Conservation (phyloP, 2,329 filamentous ascomycete genomes). For the Colletotrichum sp. region DNA sequence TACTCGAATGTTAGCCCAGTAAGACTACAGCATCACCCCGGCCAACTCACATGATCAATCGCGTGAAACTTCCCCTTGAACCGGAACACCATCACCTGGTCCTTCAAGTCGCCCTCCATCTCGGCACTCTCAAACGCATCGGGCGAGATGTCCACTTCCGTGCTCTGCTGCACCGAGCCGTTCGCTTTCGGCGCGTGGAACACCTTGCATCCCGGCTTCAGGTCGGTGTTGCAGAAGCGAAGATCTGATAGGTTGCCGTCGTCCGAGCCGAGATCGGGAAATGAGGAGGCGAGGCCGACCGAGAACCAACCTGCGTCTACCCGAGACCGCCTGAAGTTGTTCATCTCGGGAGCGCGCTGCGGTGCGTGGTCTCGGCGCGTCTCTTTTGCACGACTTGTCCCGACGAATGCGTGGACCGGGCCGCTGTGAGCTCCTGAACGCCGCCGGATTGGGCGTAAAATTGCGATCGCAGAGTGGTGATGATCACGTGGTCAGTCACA, state of each 20-base stretch:
- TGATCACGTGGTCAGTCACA: background rate
- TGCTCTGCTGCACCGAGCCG: conserved; percentile 32
- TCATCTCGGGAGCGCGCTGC: conserved; percentile 23
- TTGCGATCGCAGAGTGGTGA: background rate
- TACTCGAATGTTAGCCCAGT: conserved; percentile 30
- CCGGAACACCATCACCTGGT: conserved; percentile 71
- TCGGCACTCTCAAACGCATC: conserved; percentile 33
- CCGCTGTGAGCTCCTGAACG: background rate
- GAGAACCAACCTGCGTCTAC: conserved; percentile 51
- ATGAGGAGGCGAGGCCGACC: conserved; percentile 59
- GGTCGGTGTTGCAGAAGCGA: conserved; percentile 41
- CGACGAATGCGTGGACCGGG: background rate
- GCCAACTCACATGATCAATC: conserved; percentile 66
- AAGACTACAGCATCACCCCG: too few species aligned
- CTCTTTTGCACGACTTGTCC: background rate
- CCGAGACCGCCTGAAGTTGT: conserved; percentile 26
- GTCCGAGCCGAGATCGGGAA: conserved; percentile 55
- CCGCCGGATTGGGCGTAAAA: background rate
- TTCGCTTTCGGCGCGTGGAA: conserved; percentile 53
- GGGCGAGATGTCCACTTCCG: conserved; percentile 38
- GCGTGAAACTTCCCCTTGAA: conserved; percentile 70
- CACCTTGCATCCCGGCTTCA: conserved; percentile 63
- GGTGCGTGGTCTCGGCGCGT: background rate
- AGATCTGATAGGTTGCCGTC: conserved; percentile 42
- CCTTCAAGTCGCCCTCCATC: conserved; percentile 44